These are phyloP conservation scores for Trichoderma cornu-damae DNA, from an alignment of 2,329 filamentous ascomycete species.

Conservation along the genomic window DNA sequence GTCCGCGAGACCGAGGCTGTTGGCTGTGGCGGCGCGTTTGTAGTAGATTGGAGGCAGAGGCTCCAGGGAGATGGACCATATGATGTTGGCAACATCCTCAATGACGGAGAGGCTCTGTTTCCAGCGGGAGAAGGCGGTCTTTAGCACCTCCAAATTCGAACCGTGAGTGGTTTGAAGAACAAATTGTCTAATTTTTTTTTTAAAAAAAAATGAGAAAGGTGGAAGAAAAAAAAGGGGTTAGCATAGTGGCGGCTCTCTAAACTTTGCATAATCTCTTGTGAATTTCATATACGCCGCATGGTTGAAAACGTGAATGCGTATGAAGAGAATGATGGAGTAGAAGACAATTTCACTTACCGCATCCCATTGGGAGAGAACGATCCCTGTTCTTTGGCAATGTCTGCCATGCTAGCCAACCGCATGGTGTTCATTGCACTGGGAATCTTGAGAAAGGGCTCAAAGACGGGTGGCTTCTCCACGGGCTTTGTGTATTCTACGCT, in stretches of 20 bases:
- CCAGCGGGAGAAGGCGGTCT: neutral
- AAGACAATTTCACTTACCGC: neutral
- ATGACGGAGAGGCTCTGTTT: neutral
- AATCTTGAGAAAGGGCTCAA: neutral
- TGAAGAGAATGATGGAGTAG: neutral
- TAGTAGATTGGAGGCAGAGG: neutral
- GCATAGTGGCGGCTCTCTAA: too few species aligned
- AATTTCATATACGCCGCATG: neutral
- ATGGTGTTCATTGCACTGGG: conserved; percentile 5
- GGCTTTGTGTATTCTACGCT: conserved; percentile 15
- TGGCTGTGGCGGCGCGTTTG: neutral
- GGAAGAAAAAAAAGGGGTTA: too few species aligned
- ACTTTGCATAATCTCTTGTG: too few species aligned
- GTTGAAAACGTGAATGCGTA: neutral
- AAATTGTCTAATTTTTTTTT: neutral
- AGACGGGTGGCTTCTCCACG: conserved; percentile 1
- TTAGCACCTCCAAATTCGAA: neutral
- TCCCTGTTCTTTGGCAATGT: neutral
- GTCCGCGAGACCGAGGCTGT: neutral
- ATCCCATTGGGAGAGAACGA: neutral
- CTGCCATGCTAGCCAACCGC: conserved; percentile 4
- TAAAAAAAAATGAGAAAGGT: neutral
- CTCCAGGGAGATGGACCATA: conserved; percentile 8
- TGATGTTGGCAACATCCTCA: conserved; percentile 1
- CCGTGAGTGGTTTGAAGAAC: neutral